Evolutionary conservation across 495 filamentous ascomycete species (phyloP), one percentile per base, ranked within the genome.

Genomic region (Cladorrhinum samala): DNA sequence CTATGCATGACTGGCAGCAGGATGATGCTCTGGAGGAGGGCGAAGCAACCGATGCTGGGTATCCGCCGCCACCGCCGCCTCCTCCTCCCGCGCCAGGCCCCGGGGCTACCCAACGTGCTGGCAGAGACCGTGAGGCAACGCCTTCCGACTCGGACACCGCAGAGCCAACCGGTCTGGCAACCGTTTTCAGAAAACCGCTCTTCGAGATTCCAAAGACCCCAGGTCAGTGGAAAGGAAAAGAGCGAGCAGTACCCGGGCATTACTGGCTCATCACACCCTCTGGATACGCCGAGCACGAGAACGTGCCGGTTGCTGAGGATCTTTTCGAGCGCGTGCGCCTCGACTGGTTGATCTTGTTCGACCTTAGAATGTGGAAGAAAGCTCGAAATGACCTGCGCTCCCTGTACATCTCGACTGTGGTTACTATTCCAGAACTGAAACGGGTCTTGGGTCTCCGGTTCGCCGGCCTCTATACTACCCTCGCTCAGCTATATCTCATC

Each of bases 271-370:
- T 88, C 52, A 88, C 83, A 23, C 89, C 93, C 1, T 72, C 76
- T 13, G 80, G 75, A 21, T 89, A 83, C 37, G 75, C 69, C 36
- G 73, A 76, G 24, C 75, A 78, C 14, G 73, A 80, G 14, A 68
- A 75, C 21, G 68, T 86, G 4, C 86, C 85, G 16, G 68, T 81
- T 1, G 82, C 91, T 49, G 94, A 97, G 62, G 86, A 99, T 62
- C 69, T 96, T 30, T 86, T 86, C 67, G 79, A 91, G 59, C 84
- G 93, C 20, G 85, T 96, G 9, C 87, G 93, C 27, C 74, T 99
- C 3, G 93, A 99, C 67, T 96, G 88, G 86, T 77, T 97, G 68
- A 87, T 99, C 39, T 78, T 99, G n/a, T 99, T 92, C 68, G 93
- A 99, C 63, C 72, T 99, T 37, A 74, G 93, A 49, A 76, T 99